These are phyloP conservation scores for Pythium grandisporangium DNA, from an alignment of 352 stramenopile genomes.

Conservation along the genomic window DNA sequence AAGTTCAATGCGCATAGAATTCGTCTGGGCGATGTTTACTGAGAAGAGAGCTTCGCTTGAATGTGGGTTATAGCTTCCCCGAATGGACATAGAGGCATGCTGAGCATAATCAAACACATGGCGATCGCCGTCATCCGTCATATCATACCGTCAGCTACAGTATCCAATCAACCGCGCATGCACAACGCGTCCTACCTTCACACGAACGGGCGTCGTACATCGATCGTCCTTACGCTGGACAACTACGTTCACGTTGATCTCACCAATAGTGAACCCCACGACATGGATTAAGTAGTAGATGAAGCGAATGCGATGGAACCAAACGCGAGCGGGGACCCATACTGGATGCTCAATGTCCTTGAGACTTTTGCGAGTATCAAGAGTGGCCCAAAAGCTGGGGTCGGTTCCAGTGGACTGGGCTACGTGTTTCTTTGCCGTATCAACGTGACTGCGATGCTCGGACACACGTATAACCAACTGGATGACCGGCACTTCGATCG, in stretches of 20 bases:
- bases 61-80: neutral
- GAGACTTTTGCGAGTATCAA: neutral
- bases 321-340: slow-evolving; percentile 1
- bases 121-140: no score
- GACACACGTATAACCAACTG: slow-evolving; percentile 12
- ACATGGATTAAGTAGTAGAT: slow-evolving; percentile 7
- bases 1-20: no score
- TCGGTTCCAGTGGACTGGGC: neutral
- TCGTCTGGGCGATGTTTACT: no score
- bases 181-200: neutral
- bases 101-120: slow-evolving; percentile 1
- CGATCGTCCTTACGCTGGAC: neutral
- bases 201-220: neutral
- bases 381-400: neutral
- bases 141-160: no score
- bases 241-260: slow-evolving; percentile 1
- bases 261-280: neutral
- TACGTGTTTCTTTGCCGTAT: neutral
- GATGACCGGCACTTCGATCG: slow-evolving; percentile 25
- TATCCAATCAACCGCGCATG: neutral
- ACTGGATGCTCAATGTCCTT: slow-evolving; percentile 3
- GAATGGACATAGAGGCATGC: slow-evolving; percentile 1
- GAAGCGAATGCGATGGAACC: slow-evolving; percentile 1
- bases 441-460: neutral
- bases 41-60: no score